phyloP scores from a whole-genome alignment of 768 basidiomycete species.

The Boletus fagicola region DNA sequence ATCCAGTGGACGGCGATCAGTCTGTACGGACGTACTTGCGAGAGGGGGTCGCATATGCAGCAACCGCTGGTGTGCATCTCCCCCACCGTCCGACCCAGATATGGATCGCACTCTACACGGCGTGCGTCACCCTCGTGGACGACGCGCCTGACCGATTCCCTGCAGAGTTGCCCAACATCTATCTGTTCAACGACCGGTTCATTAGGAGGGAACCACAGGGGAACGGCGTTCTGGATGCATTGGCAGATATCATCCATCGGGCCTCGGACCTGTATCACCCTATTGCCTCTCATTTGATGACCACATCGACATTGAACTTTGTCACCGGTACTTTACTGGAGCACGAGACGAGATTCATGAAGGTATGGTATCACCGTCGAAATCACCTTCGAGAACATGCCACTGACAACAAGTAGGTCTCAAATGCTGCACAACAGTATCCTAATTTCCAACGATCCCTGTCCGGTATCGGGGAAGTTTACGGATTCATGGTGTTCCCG shows the following conservation, averaged over 20 bases:
- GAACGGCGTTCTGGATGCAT: constrained; percentile 31
- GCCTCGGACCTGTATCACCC: constrained; percentile 28
- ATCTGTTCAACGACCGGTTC: constrained; percentile 38
- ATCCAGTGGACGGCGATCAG: background rate
- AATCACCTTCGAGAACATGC: background rate
- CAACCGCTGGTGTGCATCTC: constrained; percentile 20
- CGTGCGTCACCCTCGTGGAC: constrained; percentile 36
- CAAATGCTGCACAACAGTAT: background rate
- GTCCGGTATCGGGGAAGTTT: background rate
- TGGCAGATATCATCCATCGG: constrained; percentile 35
- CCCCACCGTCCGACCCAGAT: constrained; percentile 10
- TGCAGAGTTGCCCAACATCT: constrained; percentile 21
- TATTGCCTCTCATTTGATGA: constrained; percentile 36
- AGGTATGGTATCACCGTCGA: background rate
- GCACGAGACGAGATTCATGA: constrained; percentile 27
- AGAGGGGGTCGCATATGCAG: constrained; percentile 28
- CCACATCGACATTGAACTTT: constrained; percentile 35
- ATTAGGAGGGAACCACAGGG: constrained; percentile 28
- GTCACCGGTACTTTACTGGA: constrained; percentile 33
- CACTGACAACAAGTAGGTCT: background rate
- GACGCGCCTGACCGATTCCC: constrained; percentile 31
- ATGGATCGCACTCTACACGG: constrained; percentile 26
- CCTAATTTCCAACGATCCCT: background rate
- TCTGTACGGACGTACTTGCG: constrained; percentile 30
- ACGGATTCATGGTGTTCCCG: background rate